Conservation (phyloP, 306 rosid genomes). For the Medicago truncatula region DNA sequence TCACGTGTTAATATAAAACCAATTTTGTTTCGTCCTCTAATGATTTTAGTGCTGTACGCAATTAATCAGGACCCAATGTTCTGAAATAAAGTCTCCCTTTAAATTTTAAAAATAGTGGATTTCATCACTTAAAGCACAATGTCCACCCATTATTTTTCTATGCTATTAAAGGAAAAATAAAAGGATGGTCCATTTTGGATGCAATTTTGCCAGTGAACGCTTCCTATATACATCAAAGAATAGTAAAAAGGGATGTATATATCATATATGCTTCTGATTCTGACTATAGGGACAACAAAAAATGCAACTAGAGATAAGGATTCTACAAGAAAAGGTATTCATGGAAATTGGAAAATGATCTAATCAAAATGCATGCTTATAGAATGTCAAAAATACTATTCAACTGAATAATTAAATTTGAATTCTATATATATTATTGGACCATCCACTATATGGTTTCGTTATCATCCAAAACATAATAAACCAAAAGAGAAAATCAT, state of each 20-base stretch:
- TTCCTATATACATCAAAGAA: constrained; percentile 33
- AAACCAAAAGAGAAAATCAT: not conserved
- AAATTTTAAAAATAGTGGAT: constrained; percentile 42
- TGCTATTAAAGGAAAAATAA: constrained; percentile 38
- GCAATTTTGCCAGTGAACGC: constrained; percentile 25
- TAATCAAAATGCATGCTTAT: not conserved
- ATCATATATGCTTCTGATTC: constrained; percentile 39
- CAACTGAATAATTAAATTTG: constrained; percentile 21
- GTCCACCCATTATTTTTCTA: constrained; percentile 38
- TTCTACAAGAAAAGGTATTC: constrained; percentile 19
- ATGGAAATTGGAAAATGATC: constrained; percentile 12
- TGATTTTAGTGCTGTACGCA: constrained; percentile 29
- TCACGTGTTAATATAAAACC: not conserved
- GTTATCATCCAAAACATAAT: constrained; percentile 20
- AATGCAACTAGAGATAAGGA: constrained; percentile 34
- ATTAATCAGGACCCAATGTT: constrained; percentile 34
- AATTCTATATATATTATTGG: constrained; percentile 13
- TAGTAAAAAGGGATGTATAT: constrained; percentile 2
- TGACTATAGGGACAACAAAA: constrained; percentile 31
- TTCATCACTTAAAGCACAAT: constrained; percentile 35
- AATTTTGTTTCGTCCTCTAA: constrained; percentile 13
- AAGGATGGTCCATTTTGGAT: constrained; percentile 42
- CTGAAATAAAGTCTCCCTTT: constrained; percentile 20
- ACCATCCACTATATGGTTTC: constrained; percentile 1
- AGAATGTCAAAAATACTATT: constrained; percentile 17